phyloP scores from a whole-genome alignment of 106 monocot species.

The Alisma plantagoaquatica region DNA sequence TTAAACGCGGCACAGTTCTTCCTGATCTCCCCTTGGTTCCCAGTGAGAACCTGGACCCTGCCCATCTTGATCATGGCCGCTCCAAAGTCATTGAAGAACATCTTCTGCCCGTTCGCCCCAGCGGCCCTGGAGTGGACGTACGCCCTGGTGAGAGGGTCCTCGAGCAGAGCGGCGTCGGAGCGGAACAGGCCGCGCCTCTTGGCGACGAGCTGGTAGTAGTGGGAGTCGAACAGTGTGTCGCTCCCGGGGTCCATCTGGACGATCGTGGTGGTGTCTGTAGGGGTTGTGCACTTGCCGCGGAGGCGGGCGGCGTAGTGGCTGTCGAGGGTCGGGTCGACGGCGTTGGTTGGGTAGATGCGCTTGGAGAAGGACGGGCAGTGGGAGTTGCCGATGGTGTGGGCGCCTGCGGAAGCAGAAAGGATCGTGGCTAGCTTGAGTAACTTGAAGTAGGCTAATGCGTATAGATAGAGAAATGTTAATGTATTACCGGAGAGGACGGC shows the following conservation, averaged over 20 bases:
- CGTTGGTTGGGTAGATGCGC: constrained; percentile 13
- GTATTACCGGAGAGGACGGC: constrained; percentile 8
- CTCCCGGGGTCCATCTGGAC: constrained; percentile 68
- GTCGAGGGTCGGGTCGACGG: constrained; percentile 41
- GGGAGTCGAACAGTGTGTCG: constrained; percentile 36
- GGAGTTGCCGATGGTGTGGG: constrained; percentile 16
- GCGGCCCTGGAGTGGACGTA: constrained; percentile 1
- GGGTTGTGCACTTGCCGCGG: constrained; percentile 22
- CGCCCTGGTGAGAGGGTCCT: constrained; percentile 14
- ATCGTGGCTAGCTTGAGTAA: background rate
- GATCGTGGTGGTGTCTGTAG: constrained; percentile 15
- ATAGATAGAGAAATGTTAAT: background rate
- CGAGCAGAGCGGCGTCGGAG: constrained; percentile 35
- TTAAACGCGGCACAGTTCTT: constrained; percentile 45
- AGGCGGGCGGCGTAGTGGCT: constrained; percentile 22
- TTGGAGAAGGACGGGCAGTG: constrained; percentile 5
- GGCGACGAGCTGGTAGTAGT: constrained; percentile 41
- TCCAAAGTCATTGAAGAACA: constrained; percentile 45
- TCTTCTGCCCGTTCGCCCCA: background rate
- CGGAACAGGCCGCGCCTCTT: constrained; percentile 31
- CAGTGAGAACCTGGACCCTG: constrained; percentile 38
- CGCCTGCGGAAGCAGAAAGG: constrained; percentile 1
- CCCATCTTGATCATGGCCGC: constrained; percentile 71
- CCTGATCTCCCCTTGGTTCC: constrained; percentile 50
- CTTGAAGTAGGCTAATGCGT: background rate